Evolutionary conservation across 768 basidiomycete species (phyloP).

Genomic region (Kondoa subrosea): DNA sequence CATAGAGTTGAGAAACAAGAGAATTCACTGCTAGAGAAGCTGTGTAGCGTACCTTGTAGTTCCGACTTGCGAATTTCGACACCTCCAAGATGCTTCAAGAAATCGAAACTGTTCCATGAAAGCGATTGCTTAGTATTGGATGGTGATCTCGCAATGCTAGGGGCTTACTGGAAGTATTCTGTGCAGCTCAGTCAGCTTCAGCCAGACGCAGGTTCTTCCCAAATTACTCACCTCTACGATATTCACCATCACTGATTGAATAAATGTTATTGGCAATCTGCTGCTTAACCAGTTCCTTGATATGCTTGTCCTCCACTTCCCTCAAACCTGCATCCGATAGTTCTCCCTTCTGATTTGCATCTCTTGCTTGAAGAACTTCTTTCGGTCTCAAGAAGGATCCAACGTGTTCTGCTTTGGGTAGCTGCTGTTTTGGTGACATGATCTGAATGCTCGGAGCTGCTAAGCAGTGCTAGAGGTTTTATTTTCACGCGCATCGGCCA

Average conservation of each 20-base stretch:
- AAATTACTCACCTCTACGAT: not conserved
- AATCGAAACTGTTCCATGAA: constrained; percentile 10
- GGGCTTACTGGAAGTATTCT: not conserved
- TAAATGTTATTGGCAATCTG: constrained; percentile 20
- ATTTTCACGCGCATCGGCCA: too few relatives aligned
- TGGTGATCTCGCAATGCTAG: constrained; percentile 12
- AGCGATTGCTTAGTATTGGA: too few relatives aligned
- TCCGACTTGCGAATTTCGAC: not conserved
- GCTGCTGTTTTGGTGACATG: not conserved
- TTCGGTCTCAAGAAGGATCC: constrained; percentile 28
- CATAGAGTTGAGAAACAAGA: not conserved
- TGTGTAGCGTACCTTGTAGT: constrained; percentile 10
- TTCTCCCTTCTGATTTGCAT: constrained; percentile 15
- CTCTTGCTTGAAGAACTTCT: constrained; percentile 22
- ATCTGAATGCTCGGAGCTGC: too few relatives aligned
- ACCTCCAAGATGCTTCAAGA: constrained; percentile 20
- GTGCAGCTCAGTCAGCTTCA: constrained; percentile 1
- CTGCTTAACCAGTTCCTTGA: constrained; percentile 23
- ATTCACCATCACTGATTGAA: constrained; percentile 26
- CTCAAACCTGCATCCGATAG: constrained; percentile 20
- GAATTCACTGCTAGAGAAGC: too few relatives aligned
- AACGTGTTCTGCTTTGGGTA: constrained; percentile 14
- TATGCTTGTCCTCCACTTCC: constrained; percentile 24
- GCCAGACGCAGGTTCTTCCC: not conserved
- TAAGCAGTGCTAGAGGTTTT: too few relatives aligned